Conservation (phyloP, 441 rosid genomes). For the Euphorbia celastroides region DNA sequence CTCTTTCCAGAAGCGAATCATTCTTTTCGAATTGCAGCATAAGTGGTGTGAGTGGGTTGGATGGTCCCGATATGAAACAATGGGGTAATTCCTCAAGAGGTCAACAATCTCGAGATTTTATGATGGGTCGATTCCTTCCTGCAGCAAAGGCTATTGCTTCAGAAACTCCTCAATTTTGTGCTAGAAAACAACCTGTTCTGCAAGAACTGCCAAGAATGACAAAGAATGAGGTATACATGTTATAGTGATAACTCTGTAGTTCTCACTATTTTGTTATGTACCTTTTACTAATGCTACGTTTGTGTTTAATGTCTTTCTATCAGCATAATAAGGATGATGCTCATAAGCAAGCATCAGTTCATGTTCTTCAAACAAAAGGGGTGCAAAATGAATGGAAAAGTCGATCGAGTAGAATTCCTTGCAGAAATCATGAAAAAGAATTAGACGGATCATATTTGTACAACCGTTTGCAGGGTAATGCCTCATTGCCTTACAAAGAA, state of each 20-base stretch:
- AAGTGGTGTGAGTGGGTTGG: constrained; percentile 61
- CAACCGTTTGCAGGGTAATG: constrained; percentile 32
- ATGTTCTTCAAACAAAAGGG: constrained; percentile 12
- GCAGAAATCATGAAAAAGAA: constrained; percentile 13
- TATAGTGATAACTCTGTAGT: neutral
- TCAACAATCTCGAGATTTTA: constrained; percentile 58
- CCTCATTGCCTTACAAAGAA: constrained; percentile 7
- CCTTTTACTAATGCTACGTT: neutral
- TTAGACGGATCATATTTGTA: constrained; percentile 28
- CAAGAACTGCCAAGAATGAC: constrained; percentile 28
- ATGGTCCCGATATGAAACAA: constrained; percentile 40
- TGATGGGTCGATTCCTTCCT: constrained; percentile 91
- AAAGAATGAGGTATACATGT: constrained; percentile 37
- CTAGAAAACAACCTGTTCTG: constrained; percentile 39
- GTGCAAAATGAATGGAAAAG: constrained; percentile 20
- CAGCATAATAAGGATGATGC: constrained; percentile 24
- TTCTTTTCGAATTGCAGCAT: constrained; percentile 68
- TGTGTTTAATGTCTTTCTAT: neutral
- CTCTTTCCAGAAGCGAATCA: constrained; percentile 67
- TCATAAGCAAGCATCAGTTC: constrained; percentile 14
- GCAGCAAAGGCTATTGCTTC: constrained; percentile 93
- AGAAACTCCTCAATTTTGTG: constrained; percentile 42
- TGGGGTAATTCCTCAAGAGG: constrained; percentile 42
- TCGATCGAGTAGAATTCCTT: constrained; percentile 16
- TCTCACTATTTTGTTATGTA: neutral